Percentiles rank a stretch among this genome's conserved stretches.
phyloP scores from a whole-genome alignment of 768 basidiomycete species.

The Boletellus emodensis region DNA sequence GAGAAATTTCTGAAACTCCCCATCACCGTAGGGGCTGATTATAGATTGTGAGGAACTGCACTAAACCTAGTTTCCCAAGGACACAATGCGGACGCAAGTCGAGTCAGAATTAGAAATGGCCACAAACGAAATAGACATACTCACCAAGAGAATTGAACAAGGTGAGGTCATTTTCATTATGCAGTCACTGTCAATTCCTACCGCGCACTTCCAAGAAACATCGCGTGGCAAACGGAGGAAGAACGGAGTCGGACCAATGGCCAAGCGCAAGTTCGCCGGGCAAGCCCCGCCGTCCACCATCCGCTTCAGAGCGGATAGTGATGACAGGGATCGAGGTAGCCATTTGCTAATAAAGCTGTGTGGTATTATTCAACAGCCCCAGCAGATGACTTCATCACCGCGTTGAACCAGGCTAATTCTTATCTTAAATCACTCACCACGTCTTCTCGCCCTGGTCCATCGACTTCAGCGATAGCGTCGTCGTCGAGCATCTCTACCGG shows the following conservation, averaged over 20 bases:
- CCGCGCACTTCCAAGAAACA: slow-evolving; percentile 15
- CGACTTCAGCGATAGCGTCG: slow-evolving; percentile 35
- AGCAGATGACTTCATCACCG: slow-evolving; percentile 70
- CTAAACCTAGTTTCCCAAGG: slow-evolving; percentile 35
- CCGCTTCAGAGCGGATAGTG: slow-evolving; percentile 30
- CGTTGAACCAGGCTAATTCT: slow-evolving; percentile 58
- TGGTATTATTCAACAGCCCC: slow-evolving; percentile 9
- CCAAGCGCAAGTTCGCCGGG: slow-evolving; percentile 34
- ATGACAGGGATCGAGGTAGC: slow-evolving; percentile 36
- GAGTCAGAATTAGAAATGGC: slow-evolving; percentile 76
- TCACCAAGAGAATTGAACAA: slow-evolving; percentile 50
- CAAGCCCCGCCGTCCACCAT: slow-evolving; percentile 28
- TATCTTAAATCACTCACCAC: slow-evolving; percentile 55
- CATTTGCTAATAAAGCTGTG: neutral
- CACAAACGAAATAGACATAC: slow-evolving; percentile 62
- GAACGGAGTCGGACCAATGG: slow-evolving; percentile 19
- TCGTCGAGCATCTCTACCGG: slow-evolving; percentile 36
- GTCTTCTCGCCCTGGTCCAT: slow-evolving; percentile 36
- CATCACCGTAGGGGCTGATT: slow-evolving; percentile 38
- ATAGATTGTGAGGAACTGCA: slow-evolving; percentile 3
- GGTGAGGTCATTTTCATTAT: slow-evolving; percentile 24
- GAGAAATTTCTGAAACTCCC: slow-evolving; percentile 80
- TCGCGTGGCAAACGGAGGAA: slow-evolving; percentile 31
- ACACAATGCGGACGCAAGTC: slow-evolving; percentile 65
- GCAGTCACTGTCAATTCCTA: neutral